A percentile compares a stretch with the other conserved stretches of the same genome.
These are phyloP conservation scores for Cercospora zeae-maydis DNA, from an alignment of 2,329 filamentous ascomycete genomes.

Conservation along the genomic window DNA sequence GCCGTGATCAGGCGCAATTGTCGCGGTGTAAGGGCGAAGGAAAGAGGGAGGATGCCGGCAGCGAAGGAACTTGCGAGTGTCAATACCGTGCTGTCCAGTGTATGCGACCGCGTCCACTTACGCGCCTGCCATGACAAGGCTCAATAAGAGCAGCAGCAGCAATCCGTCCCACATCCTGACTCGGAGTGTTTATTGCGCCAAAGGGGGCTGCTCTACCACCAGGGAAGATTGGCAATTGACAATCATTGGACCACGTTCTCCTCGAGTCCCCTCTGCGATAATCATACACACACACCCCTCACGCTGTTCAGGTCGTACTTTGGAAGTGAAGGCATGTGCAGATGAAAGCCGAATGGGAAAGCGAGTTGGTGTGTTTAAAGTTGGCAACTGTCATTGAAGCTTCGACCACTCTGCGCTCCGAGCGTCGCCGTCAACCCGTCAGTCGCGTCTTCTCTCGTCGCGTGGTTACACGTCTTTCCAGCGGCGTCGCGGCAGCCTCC, in stretches of 20 bases:
- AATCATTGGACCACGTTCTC: neutral
- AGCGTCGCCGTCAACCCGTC: neutral
- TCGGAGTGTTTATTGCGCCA: neutral
- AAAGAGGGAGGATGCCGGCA: slow-evolving; percentile 84
- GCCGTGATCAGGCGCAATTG: slow-evolving; percentile 87
- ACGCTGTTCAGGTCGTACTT: neutral
- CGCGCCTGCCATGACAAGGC: slow-evolving; percentile 64
- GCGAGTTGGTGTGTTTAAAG: neutral
- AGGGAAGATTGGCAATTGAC: neutral
- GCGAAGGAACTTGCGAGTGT: slow-evolving; percentile 73
- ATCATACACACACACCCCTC: neutral
- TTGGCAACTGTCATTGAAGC: neutral
- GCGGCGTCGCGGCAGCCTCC: neutral
- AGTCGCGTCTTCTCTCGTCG: neutral
- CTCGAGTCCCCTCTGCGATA: neutral
- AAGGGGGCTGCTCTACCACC: neutral
- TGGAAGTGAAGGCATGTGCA: neutral
- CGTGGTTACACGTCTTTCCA: neutral
- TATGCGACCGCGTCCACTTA: slow-evolving; percentile 40
- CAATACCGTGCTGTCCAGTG: slow-evolving; percentile 7
- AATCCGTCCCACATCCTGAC: slow-evolving; percentile 57
- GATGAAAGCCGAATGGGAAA: neutral
- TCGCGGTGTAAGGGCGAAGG: slow-evolving; percentile 79
- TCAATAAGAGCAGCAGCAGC: slow-evolving; percentile 61
- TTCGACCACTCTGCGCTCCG: neutral